These are phyloP conservation scores for Monosporascus ibericus DNA, from an alignment of 2,329 filamentous ascomycete genomes.

Conservation along the genomic window DNA sequence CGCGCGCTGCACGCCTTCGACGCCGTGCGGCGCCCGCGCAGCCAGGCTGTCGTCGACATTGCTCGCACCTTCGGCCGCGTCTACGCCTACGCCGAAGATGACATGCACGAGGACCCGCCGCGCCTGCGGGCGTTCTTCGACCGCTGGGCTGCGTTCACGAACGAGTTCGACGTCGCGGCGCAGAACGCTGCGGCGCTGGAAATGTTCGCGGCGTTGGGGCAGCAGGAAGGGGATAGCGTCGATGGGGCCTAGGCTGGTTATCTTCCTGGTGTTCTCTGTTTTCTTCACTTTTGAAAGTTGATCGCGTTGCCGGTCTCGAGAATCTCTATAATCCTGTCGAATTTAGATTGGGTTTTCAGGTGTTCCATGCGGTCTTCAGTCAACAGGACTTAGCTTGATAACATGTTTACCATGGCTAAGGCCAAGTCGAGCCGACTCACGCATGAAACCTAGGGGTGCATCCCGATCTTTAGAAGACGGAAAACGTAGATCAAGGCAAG, in stretches of 20 bases:
- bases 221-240: neutral
- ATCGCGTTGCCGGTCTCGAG: no score
- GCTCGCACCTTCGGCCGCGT: conserved; percentile 23
- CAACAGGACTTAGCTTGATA: no score
- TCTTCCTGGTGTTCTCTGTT: no score
- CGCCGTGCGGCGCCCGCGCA: conserved; percentile 20
- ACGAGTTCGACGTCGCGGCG: conserved; percentile 22
- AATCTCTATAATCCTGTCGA: no score
- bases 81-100: conserved; percentile 21
- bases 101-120: conserved; percentile 23
- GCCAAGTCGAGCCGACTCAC: no score
- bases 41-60: conserved; percentile 25
- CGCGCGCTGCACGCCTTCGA: conserved; percentile 23
- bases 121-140: conserved; percentile 21
- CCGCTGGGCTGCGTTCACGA: conserved; percentile 22
- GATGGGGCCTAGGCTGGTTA: neutral
- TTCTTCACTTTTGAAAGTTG: no score
- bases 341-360: no score
- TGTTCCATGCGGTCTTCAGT: no score
- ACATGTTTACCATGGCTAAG: no score
- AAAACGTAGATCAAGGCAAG: no score
- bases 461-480: no score
- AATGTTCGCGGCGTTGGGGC: conserved; percentile 6
- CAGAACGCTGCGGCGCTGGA: conserved; percentile 21
- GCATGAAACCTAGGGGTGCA: no score